Evolutionary conservation across 1,284 basidiomycete genomes (phyloP).

Genomic region (Phylloporus gajari): DNA sequence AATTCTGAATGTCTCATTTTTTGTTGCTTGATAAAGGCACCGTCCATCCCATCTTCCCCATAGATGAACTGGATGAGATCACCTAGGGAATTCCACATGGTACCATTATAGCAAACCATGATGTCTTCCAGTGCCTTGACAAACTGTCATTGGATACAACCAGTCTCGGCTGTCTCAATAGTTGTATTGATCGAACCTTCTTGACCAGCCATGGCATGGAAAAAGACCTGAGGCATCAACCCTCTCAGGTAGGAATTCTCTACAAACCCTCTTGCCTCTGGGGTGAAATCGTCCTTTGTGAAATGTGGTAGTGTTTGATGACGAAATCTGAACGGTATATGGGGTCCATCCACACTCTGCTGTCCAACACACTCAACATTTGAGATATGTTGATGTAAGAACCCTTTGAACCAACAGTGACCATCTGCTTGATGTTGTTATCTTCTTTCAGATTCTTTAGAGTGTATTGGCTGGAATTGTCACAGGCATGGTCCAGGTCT

Average conservation of each 20-base stretch:
- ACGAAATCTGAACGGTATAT: conserved; percentile 98
- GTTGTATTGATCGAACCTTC: conserved; percentile 91
- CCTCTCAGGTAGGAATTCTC: conserved; percentile 99
- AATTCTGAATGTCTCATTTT: conserved; percentile 90
- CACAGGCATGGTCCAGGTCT: no score
- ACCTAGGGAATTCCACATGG: conserved; percentile 95
- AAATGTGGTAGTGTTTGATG: conserved; percentile 98
- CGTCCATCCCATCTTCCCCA: conserved; percentile 99
- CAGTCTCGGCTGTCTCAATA: no score
- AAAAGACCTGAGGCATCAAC: conserved; percentile 98
- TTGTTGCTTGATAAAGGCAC: conserved; percentile 96
- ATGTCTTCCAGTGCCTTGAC: conserved; percentile 85
- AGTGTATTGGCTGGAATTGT: conserved; percentile 56
- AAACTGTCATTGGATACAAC: no score
- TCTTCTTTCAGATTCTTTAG: conserved; percentile 97
- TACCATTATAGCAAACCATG: conserved; percentile 97
- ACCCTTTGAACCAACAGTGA: conserved; percentile 98
- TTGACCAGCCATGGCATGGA: conserved; percentile 99
- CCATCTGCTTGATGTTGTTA: conserved; percentile 99
- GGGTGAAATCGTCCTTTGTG: conserved; percentile 98
- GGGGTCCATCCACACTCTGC: conserved; percentile 97
- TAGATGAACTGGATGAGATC: conserved; percentile 98
- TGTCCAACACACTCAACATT: conserved; percentile 99
- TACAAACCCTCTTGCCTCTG: conserved; percentile 98
- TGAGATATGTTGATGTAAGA: conserved; percentile 99